A percentile compares a stretch with the other conserved stretches of the same genome.
Evolutionary conservation across 176 grass and related monocot species (phyloP).

Genomic region (Hsuehochloa calcarea): DNA sequence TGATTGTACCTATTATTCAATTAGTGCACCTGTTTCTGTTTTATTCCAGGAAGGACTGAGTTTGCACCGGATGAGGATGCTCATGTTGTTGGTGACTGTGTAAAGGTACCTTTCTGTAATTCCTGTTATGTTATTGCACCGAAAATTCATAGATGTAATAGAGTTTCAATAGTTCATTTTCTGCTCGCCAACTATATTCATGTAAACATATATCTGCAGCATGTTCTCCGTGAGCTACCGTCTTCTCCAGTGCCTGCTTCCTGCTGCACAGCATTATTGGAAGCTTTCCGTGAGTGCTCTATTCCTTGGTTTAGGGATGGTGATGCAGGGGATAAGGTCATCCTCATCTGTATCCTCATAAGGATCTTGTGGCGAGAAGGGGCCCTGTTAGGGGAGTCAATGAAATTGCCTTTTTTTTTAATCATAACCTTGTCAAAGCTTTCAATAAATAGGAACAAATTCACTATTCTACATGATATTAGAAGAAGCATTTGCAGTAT

Average conservation of each 20-base stretch:
- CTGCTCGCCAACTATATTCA: constrained; percentile 21
- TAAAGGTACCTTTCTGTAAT: constrained; percentile 67
- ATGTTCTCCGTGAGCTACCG: constrained; percentile 91
- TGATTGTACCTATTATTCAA: constrained; percentile 21
- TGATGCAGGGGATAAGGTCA: background rate
- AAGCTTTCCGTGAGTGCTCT: constrained; percentile 88
- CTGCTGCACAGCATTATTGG: constrained; percentile 94
- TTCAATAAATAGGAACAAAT: background rate
- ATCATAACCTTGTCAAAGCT: background rate
- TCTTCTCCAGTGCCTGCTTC: constrained; percentile 98
- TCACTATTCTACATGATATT: background rate
- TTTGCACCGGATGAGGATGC: constrained; percentile 91
- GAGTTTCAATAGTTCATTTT: constrained; percentile 15
- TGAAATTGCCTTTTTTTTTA: background rate
- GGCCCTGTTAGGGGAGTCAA: background rate
- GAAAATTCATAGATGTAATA: constrained; percentile 24
- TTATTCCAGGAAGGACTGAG: constrained; percentile 69
- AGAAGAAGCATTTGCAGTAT: background rate
- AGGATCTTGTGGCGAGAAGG: background rate
- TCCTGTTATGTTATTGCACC: constrained; percentile 27
- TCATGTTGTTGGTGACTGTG: constrained; percentile 96
- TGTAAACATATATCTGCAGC: constrained; percentile 51
- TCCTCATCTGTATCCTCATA: background rate
- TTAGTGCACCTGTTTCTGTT: constrained; percentile 34
- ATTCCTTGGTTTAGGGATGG: background rate